Evolutionary conservation across 441 rosid species (phyloP), one percentile per base, ranked within the genome.

Genomic region (Biscutella laevigata): DNA sequence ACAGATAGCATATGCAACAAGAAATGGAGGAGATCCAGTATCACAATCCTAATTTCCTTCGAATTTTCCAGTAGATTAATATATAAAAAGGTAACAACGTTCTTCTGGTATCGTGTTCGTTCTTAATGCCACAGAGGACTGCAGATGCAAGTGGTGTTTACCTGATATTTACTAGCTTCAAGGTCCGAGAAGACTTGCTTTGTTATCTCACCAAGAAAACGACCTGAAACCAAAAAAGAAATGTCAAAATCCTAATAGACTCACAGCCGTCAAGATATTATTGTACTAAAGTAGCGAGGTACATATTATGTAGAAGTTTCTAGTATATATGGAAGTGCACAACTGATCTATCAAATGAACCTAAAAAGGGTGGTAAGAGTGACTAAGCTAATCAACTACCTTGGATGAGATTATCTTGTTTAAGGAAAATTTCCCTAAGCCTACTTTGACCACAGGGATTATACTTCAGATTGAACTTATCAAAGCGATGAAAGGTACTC

Each of bases 371-470:
- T 10, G 42, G 15, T 36, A 7, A 21, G 56, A 13, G 26, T 24
- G 25, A 37, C 30, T 24, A 38, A 3, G 30, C 26, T 25, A 33
- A 13, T 9, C 3, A 38, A 13, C 33, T 73, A 84, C 99, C 99
- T 84, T 94, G 99, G 59, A 94, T 84, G 51, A 94, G 97, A 76
- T 94, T 94, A 41, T 94, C 99, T 71, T 89, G 99, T 74, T 94
- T 94, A 53, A 94, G 96, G 76, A 94, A 94, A 66, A 94, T 94
- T 66, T 94, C 99, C 76, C 99, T 80, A 29, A 94, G 97, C 73
- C 99, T 80, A 73, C 99, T 94, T 71, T 94, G 99, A 62, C 99
- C 99, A 53, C 99, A 94, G 10, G 99, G 99, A 78, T 94, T 94
- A 51, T 94, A 94, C 79, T 94, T 94, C 2, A 94, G 94, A 62